Conservation (phyloP, 345 rosid genomes). For the Camelina sativa region DNA sequence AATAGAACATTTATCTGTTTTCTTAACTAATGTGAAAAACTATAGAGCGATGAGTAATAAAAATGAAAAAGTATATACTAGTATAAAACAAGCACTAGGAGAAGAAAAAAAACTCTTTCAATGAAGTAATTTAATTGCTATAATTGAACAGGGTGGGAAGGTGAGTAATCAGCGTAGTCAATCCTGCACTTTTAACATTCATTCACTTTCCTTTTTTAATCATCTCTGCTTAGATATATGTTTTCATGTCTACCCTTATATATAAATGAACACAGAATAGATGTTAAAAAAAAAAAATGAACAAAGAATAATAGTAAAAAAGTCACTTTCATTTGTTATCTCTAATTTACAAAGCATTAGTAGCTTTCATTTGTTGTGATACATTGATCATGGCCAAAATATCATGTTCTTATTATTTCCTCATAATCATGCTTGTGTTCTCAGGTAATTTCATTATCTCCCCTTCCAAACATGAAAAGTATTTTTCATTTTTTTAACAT, state of each 20-base stretch:
- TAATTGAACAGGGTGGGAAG: too few relatives aligned
- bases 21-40: too few relatives aligned
- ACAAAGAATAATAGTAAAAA: too few relatives aligned
- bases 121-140: not conserved
- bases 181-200: not conserved
- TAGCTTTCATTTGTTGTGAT: not conserved
- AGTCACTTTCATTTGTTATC: too few relatives aligned
- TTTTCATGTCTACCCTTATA: not conserved
- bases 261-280: not conserved
- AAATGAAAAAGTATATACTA: too few relatives aligned
- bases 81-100: not conserved
- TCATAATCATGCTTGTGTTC: slow-evolving; percentile 22
- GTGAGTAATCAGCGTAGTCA: not conserved
- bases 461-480: not conserved
- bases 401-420: slow-evolving; percentile 24
- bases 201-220: not conserved
- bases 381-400: slow-evolving; percentile 18
- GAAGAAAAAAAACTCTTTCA: not conserved
- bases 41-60: too few relatives aligned
- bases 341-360: too few relatives aligned
- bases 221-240: not conserved
- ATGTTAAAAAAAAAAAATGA: too few relatives aligned
- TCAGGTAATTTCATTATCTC: not conserved
- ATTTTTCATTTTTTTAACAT: not conserved
- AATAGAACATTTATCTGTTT: too few relatives aligned